Evolutionary conservation across 257 asterid genomes (phyloP).

Genomic region (Coffea eugenioides): DNA sequence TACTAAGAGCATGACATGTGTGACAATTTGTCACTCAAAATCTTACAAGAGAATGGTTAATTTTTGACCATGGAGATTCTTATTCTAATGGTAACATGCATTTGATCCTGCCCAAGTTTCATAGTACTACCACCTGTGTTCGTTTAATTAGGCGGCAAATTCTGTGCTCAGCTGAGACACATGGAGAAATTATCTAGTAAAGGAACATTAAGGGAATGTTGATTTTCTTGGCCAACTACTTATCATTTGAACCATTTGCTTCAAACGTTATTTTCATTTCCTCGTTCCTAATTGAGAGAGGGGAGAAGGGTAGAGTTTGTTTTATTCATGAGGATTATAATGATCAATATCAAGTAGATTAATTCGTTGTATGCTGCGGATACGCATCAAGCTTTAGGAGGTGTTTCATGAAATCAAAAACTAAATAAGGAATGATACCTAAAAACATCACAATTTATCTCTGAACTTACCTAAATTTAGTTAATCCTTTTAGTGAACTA

Average conservation of each 20-base stretch:
- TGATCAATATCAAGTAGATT: neutral
- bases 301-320: neutral
- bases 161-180: slow-evolving; percentile 40
- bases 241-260: neutral
- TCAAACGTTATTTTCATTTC: neutral
- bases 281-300: neutral
- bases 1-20: slow-evolving; percentile 57
- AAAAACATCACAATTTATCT: neutral
- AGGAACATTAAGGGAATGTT: neutral
- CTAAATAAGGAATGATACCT: no score
- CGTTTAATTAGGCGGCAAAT: slow-evolving; percentile 45
- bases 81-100: slow-evolving; percentile 50
- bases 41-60: slow-evolving; percentile 33
- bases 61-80: slow-evolving; percentile 14
- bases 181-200: slow-evolving; percentile 9
- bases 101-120: slow-evolving; percentile 34
- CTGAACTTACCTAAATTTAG: neutral
- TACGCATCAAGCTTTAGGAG: neutral
- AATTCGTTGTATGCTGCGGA: neutral
- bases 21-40: slow-evolving; percentile 33
- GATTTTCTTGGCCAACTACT: slow-evolving; percentile 16
- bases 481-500: no score
- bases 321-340: neutral
- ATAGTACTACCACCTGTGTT: slow-evolving; percentile 19
- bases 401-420: neutral